Evolutionary conservation across 1,284 basidiomycete species (phyloP), one percentile per base, ranked within the genome.

Genomic region (Chiua sp.): DNA sequence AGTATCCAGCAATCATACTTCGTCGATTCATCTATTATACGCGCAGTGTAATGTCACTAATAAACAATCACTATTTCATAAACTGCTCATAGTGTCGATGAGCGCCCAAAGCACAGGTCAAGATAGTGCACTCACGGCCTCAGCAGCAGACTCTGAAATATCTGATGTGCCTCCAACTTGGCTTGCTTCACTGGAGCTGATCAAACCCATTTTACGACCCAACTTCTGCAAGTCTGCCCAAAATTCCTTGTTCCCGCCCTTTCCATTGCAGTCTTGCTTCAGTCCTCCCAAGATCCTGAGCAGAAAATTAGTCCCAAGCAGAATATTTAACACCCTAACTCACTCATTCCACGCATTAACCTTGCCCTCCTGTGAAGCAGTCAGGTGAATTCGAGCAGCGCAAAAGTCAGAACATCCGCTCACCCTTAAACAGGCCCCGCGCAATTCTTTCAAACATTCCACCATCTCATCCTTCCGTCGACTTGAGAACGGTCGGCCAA

Each of bases 281-380:
- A 93, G 73, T 33, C 83, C 78, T 28, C 69, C 72, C 55, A 92
- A 61, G 67, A 91, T 91, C 23, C 87, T 90, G 60, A 3, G n/a
- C 37, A 16, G 28, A 20, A 22, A 20, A 22, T 58, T 30, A 58
- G 47, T 11, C 35, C n/a, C 11, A 18, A 32, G 13, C 44, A 44
- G 18, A 28, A 28, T 18, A 16, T 18, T 7, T 26, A 15, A 12
- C 23, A 7, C n/a, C 15, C 11, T n/a, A 54, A 79, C 86, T 63
- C 61, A 91, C 87, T 71, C 72, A 74, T 93, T 93, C 91, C 91
- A 93, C 26, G 82, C 82, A 54, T 90, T 87, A 47, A 92, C 83
- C 72, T 92, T 90, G 70, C 92, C 89, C 75, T 93, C 89, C 85
- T 90, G 65, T n/a, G 59, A 23, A 50, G 44, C 53, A 56, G 8